Percentiles rank a stretch among this genome's conserved stretches.
Evolutionary conservation across 331 rosid genomes (phyloP).

Genomic region (Telfairia occidentalis): DNA sequence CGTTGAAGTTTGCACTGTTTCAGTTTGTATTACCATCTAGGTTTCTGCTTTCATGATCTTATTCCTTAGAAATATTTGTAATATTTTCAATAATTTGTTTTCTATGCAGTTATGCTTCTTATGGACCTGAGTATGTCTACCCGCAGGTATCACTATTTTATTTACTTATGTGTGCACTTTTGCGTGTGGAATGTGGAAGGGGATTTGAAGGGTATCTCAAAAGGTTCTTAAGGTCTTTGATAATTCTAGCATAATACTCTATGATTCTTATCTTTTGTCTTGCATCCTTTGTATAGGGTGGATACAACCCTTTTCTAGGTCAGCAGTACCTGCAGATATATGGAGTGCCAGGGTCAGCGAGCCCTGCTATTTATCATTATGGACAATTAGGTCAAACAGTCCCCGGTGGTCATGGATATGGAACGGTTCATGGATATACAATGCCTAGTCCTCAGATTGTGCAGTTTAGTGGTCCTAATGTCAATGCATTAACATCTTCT

Average conservation of each 20-base stretch:
- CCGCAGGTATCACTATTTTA: constrained; percentile 49
- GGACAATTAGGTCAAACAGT: constrained; percentile 72
- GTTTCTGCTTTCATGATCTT: constrained; percentile 27
- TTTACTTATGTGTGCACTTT: neutral
- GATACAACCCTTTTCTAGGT: constrained; percentile 58
- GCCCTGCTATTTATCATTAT: constrained; percentile 59
- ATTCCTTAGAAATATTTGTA: constrained; percentile 23
- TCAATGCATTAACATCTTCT: constrained; percentile 62
- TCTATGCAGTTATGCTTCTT: constrained; percentile 69
- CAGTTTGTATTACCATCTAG: constrained; percentile 22
- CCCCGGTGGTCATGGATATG: constrained; percentile 65
- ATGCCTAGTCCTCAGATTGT: constrained; percentile 71
- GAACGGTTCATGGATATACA: constrained; percentile 63
- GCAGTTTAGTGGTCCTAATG: constrained; percentile 71
- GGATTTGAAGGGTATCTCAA: neutral
- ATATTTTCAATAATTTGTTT: constrained; percentile 26
- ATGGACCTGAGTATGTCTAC: constrained; percentile 73
- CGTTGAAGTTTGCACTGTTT: constrained; percentile 15
- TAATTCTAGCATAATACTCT: constrained; percentile 12
- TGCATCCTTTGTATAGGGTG: constrained; percentile 29
- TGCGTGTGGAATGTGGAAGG: constrained; percentile 4
- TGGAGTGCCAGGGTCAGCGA: constrained; percentile 74
- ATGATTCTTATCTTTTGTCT: constrained; percentile 10
- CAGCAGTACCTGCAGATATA: constrained; percentile 82
- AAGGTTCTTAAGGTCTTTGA: neutral